Conservation (phyloP, 1,139 yeast species). For the Saccharomyces pastorianus region DNA sequence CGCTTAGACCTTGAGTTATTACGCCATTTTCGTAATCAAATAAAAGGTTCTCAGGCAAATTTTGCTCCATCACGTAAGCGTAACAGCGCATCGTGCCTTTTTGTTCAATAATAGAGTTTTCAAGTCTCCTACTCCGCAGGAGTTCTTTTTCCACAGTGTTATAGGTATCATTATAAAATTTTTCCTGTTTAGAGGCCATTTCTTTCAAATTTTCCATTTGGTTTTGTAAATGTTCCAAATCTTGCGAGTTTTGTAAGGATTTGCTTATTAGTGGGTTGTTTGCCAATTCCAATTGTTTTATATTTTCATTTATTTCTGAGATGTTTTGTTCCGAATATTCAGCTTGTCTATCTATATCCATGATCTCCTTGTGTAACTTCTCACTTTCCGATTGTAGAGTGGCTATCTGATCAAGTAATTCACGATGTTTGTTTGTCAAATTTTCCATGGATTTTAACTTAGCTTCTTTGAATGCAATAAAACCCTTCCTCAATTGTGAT, state of each 20-base stretch:
- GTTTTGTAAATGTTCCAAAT: constrained; percentile 6
- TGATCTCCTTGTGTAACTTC: constrained; percentile 8
- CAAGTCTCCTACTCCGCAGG: constrained; percentile 37
- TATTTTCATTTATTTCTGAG: constrained; percentile 7
- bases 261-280: constrained; percentile 6
- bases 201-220: constrained; percentile 12
- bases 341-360: constrained; percentile 8
- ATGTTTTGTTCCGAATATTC: constrained; percentile 7
- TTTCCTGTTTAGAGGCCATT: constrained; percentile 16
- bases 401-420: constrained; percentile 8
- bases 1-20: constrained; percentile 2
- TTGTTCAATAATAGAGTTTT: constrained; percentile 46
- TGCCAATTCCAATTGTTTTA: constrained; percentile 10
- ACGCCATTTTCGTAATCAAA: constrained; percentile 16
- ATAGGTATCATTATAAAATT: constrained; percentile 19
- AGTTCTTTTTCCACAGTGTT: constrained; percentile 29
- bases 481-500: constrained; percentile 4
- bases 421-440: constrained; percentile 10
- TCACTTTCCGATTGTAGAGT: constrained; percentile 4
- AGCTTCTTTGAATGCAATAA: constrained; percentile 7
- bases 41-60: constrained; percentile 1
- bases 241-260: not conserved
- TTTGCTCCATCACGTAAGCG: constrained; percentile 17
- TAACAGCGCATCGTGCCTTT: constrained; percentile 33
- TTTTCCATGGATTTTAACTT: constrained; percentile 7